Base-by-base conservation (phyloP, 139 green algal species). In the Picochlorum costavermella region DNA sequence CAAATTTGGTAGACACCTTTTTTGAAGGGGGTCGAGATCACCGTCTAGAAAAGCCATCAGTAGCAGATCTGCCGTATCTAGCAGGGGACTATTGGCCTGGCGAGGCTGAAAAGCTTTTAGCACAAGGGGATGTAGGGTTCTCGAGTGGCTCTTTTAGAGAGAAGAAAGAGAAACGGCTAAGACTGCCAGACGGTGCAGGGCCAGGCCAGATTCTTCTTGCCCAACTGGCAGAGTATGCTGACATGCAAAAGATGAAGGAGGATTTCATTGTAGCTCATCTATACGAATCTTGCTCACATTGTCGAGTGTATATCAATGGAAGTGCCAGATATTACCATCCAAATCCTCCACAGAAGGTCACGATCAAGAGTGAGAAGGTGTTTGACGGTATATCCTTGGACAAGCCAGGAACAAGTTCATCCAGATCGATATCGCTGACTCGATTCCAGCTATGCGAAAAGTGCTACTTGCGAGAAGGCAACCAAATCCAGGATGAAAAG, bases 181-280 rank as follows among this genome's bases (percentile, higher is more conserved):
- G 78, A 12, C 16, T 49, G 23, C 68, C 68, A 25, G 73, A 64
- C 12, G 79, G 59, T 11, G 83, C 67, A 8, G 69, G 74, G 2
- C 81, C 92, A 45, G 86, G 85, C 70, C 71, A 86, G 75, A 31
- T 61, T n/a, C 75, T 96, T 25, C 88, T 95, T 78, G 60, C 56
- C 14, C 66, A 74, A 70, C 76, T 99, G 56, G 88, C 87, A 1
- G 84, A 95, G 57, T 40, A 40, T 8, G 33, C 33, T 40, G 78
- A 81, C 37, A 90, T 97, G 30, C 73, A 84, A 33, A 81, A 80
- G 72, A 97, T 97, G 90, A 87, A 87, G 62, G 87, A 96, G 55
- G 94, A 99, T 78, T 98, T 99, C 77, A 96, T 99, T 59, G 86
- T 99, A 57, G 92, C 92, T 28, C 90, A 99, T 78, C 71, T 99